Evolutionary conservation across 2,329 filamentous ascomycete genomes (phyloP), one percentile per base, ranked within the genome.

Genomic region (Fusarium miscanthi): DNA sequence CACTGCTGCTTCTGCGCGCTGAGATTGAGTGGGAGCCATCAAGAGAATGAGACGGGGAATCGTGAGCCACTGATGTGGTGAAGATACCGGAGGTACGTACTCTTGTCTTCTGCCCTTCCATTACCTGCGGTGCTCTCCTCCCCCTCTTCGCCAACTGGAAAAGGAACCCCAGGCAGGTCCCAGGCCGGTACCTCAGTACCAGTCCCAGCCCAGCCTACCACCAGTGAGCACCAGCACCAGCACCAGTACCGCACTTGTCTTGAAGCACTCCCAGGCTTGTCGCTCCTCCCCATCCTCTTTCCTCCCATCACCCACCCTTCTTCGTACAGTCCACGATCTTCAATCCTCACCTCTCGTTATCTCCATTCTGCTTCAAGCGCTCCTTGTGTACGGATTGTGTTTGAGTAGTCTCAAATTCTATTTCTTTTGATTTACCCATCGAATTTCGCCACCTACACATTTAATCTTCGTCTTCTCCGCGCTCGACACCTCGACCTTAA

Each of bases 221-320:
- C 53, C 58, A 61, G 38, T 52, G 48, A 48, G 53, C 40, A 27
- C 40, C 49, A 66, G 37, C 19, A 42, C 54, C 74, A 72, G 37
- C 10, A 41, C 54, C 74, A 72, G 77, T 75, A 77, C 77, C 77
- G 64, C 76, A 76, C 76, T 74, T 74, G 72, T 78, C 74, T 75
- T 72, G 72, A 52, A 74, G 78, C 74, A 78, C 77, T 76, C 76
- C 78, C 77, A 70, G 73, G 71, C 76, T 78, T 77, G 79, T 81
- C 80, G 80, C 80, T 81, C 80, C 77, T 82, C 79, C 80, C 79
- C 78, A 76, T 80, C 77, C 74, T 80, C 78, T 77, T 76, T 78
- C 76, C 77, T 73, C 70, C 74, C 70, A 76, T 77, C 74, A 74
- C 77, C 80, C 76, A 79, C 77, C 78, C 76, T 76, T 80, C 78